Conservation (phyloP, 2,329 filamentous ascomycete species). For the Penicillium palitans region DNA sequence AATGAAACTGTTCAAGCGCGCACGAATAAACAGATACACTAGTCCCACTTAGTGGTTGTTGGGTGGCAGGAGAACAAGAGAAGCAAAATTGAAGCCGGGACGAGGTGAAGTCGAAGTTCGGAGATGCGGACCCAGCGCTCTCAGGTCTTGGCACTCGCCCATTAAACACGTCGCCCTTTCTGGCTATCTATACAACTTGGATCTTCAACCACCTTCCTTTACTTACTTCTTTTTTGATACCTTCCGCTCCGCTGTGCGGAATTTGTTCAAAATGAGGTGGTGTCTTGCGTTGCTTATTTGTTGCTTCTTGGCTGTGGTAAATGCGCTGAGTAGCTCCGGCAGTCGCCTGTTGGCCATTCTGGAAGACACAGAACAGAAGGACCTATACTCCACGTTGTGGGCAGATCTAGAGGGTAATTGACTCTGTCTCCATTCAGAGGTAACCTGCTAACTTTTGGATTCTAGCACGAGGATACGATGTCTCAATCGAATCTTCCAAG, state of each 20-base stretch:
- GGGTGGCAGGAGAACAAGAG: slow-evolving; percentile 7
- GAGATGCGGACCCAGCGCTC: slow-evolving; percentile 28
- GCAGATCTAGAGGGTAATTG: slow-evolving; percentile 48
- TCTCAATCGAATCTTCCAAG: slow-evolving; percentile 82
- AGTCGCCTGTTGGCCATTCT: slow-evolving; percentile 80
- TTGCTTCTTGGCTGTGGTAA: slow-evolving; percentile 53
- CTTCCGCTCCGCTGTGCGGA: slow-evolving; percentile 37
- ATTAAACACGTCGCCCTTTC: slow-evolving; percentile 49
- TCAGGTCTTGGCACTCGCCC: slow-evolving; percentile 41
- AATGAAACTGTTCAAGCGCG: slow-evolving; percentile 3
- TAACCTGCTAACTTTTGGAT: slow-evolving; percentile 14
- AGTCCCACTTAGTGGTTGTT: slow-evolving; percentile 14
- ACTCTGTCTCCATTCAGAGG: neutral
- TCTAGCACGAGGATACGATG: slow-evolving; percentile 76
- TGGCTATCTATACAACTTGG: slow-evolving; percentile 27
- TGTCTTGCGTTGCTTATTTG: slow-evolving; percentile 69
- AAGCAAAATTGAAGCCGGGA: slow-evolving; percentile 29
- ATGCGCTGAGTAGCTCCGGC: slow-evolving; percentile 77
- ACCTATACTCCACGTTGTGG: slow-evolving; percentile 76
- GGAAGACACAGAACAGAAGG: slow-evolving; percentile 78
- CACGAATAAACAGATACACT: slow-evolving; percentile 2
- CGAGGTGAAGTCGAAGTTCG: slow-evolving; percentile 34
- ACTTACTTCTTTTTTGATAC: slow-evolving; percentile 17
- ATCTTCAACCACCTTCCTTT: slow-evolving; percentile 18
- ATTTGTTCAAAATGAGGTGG: slow-evolving; percentile 66